Base-by-base conservation (phyloP, 2,329 filamentous ascomycete species). In the Acrocalymma vagum region DNA sequence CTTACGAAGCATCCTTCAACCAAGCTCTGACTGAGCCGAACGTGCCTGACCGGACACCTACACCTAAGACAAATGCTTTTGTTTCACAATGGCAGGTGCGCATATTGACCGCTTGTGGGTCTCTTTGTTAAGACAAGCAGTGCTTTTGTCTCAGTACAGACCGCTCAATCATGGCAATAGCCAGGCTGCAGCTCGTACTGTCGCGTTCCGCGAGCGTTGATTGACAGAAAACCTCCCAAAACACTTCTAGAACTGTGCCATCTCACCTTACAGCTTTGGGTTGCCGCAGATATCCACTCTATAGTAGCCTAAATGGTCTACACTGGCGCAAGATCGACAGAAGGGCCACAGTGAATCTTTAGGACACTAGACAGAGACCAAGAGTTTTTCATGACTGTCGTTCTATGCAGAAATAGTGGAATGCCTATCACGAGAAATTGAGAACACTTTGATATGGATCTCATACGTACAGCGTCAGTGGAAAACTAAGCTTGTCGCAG, bases 91-190 rank as follows among this genome's bases (percentile, higher is more conserved):
- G 29, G 28, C 35, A 36, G 41, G 27, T 28, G 34, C 51, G 46
- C 32, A 29, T 51, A 31, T 33, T 43, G 36, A 45, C 50, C 44
- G 43, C 44, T 46, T 53, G 40, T 38, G 26, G 29, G 21, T 28
- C 29, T 14, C 23, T 18, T 31, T 42, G 13, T 5, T 31, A 22
- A 27, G 34, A 49, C 54, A 44, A 36, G 46, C 53, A 53, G 54
- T 58, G 53, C 52, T 55, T 41, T 40, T 63, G 58, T 65, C 48
- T 62, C 47, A 59, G 46, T 48, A 32, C 42, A 54, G 57, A 63
- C 62, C 60, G 57, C 62, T 51, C 45, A 41, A 42, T 55, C 44
- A 30, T 22, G 14, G 32, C 44, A 45, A 49, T 46, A 32, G 29
- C 47, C 47, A 56, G 48, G 42, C 50, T 55, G 50, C 52, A 57